A percentile compares a stretch with the other conserved stretches of the same genome.
These are phyloP conservation scores for Monosporozyma yasuniensis DNA, from an alignment of 805 yeast genomes.

Conservation along the genomic window DNA sequence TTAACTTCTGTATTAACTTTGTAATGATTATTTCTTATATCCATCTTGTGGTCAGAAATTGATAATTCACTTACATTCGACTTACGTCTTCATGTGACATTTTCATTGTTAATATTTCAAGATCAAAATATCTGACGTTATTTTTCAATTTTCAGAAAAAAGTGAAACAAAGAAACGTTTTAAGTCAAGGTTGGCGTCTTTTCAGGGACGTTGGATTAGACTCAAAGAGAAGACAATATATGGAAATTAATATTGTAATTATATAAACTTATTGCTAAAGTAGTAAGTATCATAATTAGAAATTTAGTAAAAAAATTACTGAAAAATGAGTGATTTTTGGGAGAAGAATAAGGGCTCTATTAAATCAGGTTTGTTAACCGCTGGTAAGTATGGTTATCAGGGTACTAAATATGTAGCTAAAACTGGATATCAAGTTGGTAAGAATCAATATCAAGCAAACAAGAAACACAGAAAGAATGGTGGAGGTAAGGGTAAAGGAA, in stretches of 20 bases:
- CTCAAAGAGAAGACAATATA: background rate
- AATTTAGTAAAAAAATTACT: background rate
- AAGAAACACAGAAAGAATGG: constrained; percentile 3
- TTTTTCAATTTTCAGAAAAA: background rate
- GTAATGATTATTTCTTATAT: too few species aligned
- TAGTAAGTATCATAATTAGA: background rate
- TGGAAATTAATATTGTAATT: background rate
- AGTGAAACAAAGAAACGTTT: background rate
- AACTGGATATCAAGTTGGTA: constrained; percentile 34
- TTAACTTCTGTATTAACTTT: too few species aligned
- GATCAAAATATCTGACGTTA: background rate
- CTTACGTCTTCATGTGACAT: background rate
- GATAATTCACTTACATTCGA: too few species aligned
- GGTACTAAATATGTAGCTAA: constrained; percentile 36
- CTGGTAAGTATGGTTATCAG: constrained; percentile 31
- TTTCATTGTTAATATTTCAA: background rate
- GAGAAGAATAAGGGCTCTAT: constrained; percentile 35
- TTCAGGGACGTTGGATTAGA: background rate
- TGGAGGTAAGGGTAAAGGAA: constrained; percentile 10
- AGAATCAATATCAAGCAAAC: constrained; percentile 25
- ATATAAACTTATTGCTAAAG: background rate
- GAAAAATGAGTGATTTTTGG: constrained; percentile 31
- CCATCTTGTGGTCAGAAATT: too few species aligned
- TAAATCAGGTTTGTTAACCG: constrained; percentile 29
- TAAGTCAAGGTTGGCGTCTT: background rate